Conservation (phyloP, 1,139 yeast genomes). For the Geotrichum restrictum region DNA sequence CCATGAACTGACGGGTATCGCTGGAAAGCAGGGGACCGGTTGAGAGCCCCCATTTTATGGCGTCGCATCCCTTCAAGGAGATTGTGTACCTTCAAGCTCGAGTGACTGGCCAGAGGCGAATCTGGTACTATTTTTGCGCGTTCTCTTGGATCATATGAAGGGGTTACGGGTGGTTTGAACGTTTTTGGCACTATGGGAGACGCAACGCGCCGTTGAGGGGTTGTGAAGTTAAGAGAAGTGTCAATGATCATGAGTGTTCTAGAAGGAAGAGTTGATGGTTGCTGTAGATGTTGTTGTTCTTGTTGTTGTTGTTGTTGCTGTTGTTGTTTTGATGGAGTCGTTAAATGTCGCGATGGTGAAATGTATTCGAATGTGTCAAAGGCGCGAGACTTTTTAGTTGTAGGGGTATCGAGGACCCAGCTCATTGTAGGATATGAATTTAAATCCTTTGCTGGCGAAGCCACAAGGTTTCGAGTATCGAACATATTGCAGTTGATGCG, state of each 20-base stretch:
- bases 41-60: slow-evolving; percentile 12
- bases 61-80: slow-evolving; percentile 15
- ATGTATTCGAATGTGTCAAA: neutral
- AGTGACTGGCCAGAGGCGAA: slow-evolving; percentile 1
- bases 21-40: neutral
- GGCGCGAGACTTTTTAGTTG: neutral
- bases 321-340: neutral
- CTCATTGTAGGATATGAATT: neutral
- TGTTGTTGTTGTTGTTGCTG: too few relatives aligned
- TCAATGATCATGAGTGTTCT: slow-evolving; percentile 5
- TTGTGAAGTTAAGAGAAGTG: neutral
- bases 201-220: neutral
- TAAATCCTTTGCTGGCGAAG: slow-evolving; percentile 5
- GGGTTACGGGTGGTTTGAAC: slow-evolving; percentile 9
- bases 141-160: slow-evolving; percentile 2
- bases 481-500: neutral
- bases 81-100: slow-evolving; percentile 8
- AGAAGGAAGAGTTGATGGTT: neutral
- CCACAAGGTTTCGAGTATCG: slow-evolving; percentile 6
- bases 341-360: neutral
- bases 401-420: slow-evolving; percentile 3
- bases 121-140: neutral
- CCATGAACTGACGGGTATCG: slow-evolving; percentile 11
- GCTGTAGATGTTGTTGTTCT: too few relatives aligned
- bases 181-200: neutral